A percentile compares a stretch with the other conserved stretches of the same genome.
Evolutionary conservation across 345 rosid species (phyloP).

Genomic region (Gossypium australe): DNA sequence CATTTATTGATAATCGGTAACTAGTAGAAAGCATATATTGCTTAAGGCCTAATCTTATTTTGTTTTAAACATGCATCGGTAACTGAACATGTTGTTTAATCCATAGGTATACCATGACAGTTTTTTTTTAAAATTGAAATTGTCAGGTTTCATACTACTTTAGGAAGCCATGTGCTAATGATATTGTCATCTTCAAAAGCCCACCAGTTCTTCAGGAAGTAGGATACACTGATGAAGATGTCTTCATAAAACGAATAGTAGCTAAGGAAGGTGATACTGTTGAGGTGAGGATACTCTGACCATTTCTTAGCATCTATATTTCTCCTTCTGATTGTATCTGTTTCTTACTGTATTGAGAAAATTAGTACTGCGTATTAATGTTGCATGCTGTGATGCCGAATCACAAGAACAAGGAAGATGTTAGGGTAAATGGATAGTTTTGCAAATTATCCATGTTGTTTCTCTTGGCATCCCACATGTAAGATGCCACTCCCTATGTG

Average conservation of each 20-base stretch:
- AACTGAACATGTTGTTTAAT: background rate
- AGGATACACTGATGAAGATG: conserved; percentile 88
- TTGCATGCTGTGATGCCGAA: background rate
- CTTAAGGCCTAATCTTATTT: background rate
- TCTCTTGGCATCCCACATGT: background rate
- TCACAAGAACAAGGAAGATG: background rate
- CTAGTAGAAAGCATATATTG: too few relatives aligned
- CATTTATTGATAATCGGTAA: background rate
- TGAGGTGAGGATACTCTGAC: conserved; percentile 49
- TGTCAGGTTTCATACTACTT: conserved; percentile 77
- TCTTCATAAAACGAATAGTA: conserved; percentile 85
- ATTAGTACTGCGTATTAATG: background rate
- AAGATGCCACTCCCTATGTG: background rate
- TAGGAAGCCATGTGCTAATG: conserved; percentile 93
- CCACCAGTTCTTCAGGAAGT: conserved; percentile 94
- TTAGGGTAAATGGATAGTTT: background rate
- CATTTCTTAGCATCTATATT: background rate
- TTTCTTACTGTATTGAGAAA: background rate
- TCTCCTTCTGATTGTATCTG: background rate
- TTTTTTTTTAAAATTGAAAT: conserved; percentile 7
- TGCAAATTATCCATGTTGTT: background rate
- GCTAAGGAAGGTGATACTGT: conserved; percentile 93
- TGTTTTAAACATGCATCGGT: background rate
- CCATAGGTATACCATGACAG: background rate
- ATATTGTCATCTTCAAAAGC: conserved; percentile 87